Evolutionary conservation across 768 basidiomycete species (phyloP).

Genomic region (Ramaria sp.): DNA sequence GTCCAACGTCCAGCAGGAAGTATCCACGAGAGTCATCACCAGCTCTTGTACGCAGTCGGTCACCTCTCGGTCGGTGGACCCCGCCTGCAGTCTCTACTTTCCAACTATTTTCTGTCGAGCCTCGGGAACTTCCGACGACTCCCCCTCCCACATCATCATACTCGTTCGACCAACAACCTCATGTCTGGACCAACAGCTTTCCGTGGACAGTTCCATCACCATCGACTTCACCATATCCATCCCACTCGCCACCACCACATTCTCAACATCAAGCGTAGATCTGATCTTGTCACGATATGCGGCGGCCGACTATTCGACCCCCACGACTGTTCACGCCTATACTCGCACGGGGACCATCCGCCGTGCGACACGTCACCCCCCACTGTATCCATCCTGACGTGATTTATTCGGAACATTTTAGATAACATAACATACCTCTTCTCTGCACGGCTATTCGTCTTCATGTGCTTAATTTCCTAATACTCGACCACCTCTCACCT

Average conservation of each 20-base stretch:
- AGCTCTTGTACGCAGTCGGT: neutral
- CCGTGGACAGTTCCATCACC: conserved; percentile 6
- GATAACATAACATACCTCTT: neutral
- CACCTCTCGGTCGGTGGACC: conserved; percentile 5
- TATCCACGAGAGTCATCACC: neutral
- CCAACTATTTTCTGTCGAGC: neutral
- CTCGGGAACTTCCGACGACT: neutral
- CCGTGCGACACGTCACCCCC: neutral
- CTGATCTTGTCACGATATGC: conserved; percentile 3
- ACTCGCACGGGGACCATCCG: neutral
- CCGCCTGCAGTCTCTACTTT: neutral
- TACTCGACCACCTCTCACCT: neutral
- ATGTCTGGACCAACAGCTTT: neutral
- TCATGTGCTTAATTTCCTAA: neutral
- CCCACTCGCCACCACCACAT: neutral
- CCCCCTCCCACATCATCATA: neutral
- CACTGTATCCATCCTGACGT: conserved; percentile 10
- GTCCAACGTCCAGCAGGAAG: neutral
- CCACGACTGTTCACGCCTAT: conserved; percentile 1
- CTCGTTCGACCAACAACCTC: neutral
- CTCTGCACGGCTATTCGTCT: neutral
- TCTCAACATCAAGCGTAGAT: conserved; percentile 1
- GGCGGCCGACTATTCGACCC: conserved; percentile 9
- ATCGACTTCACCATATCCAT: conserved; percentile 6
- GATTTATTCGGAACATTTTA: conserved; percentile 8